Evolutionary conservation across 1,284 basidiomycete genomes (phyloP), one percentile per base, ranked within the genome.

Genomic region (Heterobasidion irregulare): DNA sequence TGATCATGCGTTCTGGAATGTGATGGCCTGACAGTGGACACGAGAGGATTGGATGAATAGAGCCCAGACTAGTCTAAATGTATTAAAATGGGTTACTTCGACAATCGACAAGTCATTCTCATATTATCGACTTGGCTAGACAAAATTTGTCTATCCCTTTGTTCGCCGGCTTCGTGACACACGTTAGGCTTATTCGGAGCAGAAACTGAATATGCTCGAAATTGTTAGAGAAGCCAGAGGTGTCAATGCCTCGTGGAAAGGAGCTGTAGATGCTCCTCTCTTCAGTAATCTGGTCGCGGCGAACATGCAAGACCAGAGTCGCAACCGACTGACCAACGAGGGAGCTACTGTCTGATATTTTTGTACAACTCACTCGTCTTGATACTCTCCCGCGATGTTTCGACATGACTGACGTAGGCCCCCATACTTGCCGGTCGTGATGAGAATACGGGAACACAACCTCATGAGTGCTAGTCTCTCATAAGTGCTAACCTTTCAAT

Each of bases 221-320:
- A 7, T 8, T 44, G 8, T 44, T 13, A 7, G 8, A 16, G 12
- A 18, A 18, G 5, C 41, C 41, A 16, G 41, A 13, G 41, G 7
- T 13, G 41, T 6, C 13, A 16, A 6, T 13, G 41, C 8, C 41
- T 44, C 3, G 16, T 4, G 2, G 3, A 44, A 44, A 44, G 4
- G 41, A 16, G 5, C 26, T 26, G 49, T 19, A 12, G 49, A 70
- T 33, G 66, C 71, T 45, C 70, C 68, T 9, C 61, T 76, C 33
- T 59, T 79, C 45, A 66, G 66, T 38, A 78, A 75, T 60, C 61
- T 78, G 33, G 77, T 77, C 2, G 70, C 71, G 55, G 75, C 75
- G 0, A 79, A 77, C 58, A 70, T 76, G 70, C 58, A 63, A 0
- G 64, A 68, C 43, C 68, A 69, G 1, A 61, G 26, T 26, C 6